These are phyloP conservation scores for Podaxis rugospora DNA, from an alignment of 768 basidiomycete genomes.

Conservation along the genomic window DNA sequence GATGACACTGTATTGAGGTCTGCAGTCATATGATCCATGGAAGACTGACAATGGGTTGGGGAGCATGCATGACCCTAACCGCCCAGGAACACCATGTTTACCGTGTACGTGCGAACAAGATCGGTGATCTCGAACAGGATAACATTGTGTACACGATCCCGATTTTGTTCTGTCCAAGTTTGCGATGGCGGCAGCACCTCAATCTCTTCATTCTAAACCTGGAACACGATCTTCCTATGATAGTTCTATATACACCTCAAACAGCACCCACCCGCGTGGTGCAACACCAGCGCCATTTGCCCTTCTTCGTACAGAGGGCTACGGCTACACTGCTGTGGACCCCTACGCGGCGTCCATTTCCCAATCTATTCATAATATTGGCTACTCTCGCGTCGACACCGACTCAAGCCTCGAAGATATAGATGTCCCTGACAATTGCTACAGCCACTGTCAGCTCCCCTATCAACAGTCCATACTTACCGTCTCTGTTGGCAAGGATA, in stretches of 20 bases:
- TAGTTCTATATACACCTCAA: background rate
- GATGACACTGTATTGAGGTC: too few relatives aligned
- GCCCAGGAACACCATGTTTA: too few relatives aligned
- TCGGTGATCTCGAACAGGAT: background rate
- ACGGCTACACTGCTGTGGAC: background rate
- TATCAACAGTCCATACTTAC: constrained; percentile 2
- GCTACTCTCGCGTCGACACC: background rate
- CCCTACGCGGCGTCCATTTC: constrained; percentile 5
- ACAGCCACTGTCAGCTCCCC: background rate
- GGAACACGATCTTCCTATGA: background rate
- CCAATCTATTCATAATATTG: background rate
- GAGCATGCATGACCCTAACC: too few relatives aligned
- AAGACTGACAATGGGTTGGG: too few relatives aligned
- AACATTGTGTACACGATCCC: background rate
- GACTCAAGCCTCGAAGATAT: constrained; percentile 4
- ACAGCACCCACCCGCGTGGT: background rate
- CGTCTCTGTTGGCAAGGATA: background rate
- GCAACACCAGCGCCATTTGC: background rate
- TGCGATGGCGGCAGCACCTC: background rate
- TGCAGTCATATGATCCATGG: too few relatives aligned
- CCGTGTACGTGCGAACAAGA: background rate
- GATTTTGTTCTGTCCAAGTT: too few relatives aligned
- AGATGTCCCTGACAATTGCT: background rate
- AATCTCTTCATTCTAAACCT: background rate
- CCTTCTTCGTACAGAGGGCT: background rate